These are phyloP conservation scores for Populus hybrid DNA, from an alignment of 441 rosid genomes.

Conservation along the genomic window DNA sequence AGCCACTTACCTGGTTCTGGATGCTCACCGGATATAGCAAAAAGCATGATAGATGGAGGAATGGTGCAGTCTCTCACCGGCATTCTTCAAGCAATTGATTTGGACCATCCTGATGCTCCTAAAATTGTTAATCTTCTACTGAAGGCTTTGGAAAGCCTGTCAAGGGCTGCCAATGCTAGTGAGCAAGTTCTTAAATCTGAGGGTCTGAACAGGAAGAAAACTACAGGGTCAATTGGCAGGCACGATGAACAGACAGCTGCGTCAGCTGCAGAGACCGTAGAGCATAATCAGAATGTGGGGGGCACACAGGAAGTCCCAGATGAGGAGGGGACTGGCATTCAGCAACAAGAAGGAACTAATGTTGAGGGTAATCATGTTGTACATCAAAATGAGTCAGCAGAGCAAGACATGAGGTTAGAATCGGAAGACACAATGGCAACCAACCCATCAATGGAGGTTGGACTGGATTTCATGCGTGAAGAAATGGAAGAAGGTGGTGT, in stretches of 20 bases:
- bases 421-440: constrained; percentile 52
- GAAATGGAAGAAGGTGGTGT: constrained; percentile 79
- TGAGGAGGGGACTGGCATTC: constrained; percentile 48
- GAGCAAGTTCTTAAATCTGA: constrained; percentile 76
- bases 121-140: constrained; percentile 82
- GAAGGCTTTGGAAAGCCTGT: constrained; percentile 84
- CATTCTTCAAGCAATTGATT: constrained; percentile 84
- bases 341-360: constrained; percentile 46
- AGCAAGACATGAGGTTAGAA: constrained; percentile 80
- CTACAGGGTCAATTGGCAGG: constrained; percentile 47
- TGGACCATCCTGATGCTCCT: constrained; percentile 98
- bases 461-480: constrained; percentile 86
- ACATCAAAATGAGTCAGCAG: constrained; percentile 46
- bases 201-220: constrained; percentile 63
- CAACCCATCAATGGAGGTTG: constrained; percentile 59
- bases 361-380: constrained; percentile 46
- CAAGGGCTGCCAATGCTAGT: constrained; percentile 92
- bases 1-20: constrained; percentile 84
- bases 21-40: constrained; percentile 93
- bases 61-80: constrained; percentile 75
- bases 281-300: constrained; percentile 47
- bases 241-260: constrained; percentile 44
- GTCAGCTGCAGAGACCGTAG: constrained; percentile 45
- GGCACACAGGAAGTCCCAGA: constrained; percentile 47
- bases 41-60: constrained; percentile 96